Percentiles rank a stretch among this genome's conserved stretches.
phyloP scores from a whole-genome alignment of 768 basidiomycete species.

The Kondoa malvinella region DNA sequence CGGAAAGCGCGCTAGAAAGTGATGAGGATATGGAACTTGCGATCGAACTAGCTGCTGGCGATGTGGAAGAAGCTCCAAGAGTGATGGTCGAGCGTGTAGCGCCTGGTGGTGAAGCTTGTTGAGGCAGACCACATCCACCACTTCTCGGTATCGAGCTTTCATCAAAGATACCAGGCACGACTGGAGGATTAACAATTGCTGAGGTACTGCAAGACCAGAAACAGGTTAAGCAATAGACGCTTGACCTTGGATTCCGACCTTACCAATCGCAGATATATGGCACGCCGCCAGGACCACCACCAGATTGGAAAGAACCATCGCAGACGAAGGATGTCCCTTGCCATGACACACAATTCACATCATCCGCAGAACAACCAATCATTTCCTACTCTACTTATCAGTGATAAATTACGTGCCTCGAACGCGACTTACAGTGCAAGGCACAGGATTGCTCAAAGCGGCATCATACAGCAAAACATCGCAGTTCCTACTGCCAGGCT shows the following conservation, averaged over 20 bases:
- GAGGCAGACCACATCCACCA: conserved; percentile 5
- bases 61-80: not conserved
- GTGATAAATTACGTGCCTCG: not conserved
- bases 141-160: not conserved
- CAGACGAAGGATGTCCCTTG: not conserved
- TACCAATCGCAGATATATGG: conserved; percentile 6
- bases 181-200: not conserved
- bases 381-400: not conserved
- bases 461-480: conserved; percentile 1
- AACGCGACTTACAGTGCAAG: not conserved
- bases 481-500: not conserved
- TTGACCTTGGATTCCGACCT: too few species aligned
- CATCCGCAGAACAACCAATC: not conserved
- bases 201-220: not conserved
- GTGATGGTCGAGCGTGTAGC: not conserved
- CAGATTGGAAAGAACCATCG: not conserved
- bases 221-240: too few species aligned
- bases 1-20: not conserved
- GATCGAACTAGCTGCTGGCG: not conserved
- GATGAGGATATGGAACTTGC: not conserved
- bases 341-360: not conserved
- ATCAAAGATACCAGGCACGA: not conserved
- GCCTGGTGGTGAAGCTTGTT: not conserved
- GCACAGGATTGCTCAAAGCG: not conserved
- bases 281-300: not conserved